Evolutionary conservation across 768 basidiomycete species (phyloP), one percentile per base, ranked within the genome.

Genomic region (Inosperma sp.): DNA sequence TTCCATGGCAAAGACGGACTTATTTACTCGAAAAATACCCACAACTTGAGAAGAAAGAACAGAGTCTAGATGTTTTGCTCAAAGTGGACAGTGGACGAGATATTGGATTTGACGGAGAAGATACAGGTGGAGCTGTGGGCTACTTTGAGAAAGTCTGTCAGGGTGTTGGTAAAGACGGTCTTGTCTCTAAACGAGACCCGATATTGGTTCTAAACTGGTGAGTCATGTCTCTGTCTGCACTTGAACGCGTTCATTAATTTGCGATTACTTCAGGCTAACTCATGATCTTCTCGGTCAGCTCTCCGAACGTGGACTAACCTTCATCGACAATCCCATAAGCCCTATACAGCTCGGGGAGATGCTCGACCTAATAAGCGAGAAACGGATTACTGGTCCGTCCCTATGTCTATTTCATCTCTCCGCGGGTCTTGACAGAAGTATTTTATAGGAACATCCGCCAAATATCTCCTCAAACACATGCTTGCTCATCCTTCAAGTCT

Each of bases 281-380:
- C 89, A 98, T 52, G 90, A 94, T 53, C 74, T 96, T 0, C 70
- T 94, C 2, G 92, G 92, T 0, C 85, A 87, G 56, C 74, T 97
- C 3, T 71, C 84, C 1, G 73, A 75, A 2, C 69, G 74, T 25
- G 77, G 79, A 34, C 72, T 78, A 39, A 73, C 75, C 16, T 76
- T 80, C 29, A 81, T 65, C 30, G 72, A 81, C 7, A 85, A 85
- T 48, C 73, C 82, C 0, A 59, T 96, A 9, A 74, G 83, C 5
- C 68, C 75, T 0, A 66, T 62, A 9, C 83, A 88, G 58, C 71
- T 99, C 67, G 85, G 88, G 5, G 78, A 84, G 49, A 66, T 99
- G 31, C 76, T 97, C 31, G 85, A 88, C 56, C 68, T 93, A 53
- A 82, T 98, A 2, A 77, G 83, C 27, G 59, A 65, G 12, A 78